Percentiles rank a stretch among this genome's conserved stretches.
Evolutionary conservation across 768 basidiomycete genomes (phyloP).

Genomic region (Trametes sanguinea): DNA sequence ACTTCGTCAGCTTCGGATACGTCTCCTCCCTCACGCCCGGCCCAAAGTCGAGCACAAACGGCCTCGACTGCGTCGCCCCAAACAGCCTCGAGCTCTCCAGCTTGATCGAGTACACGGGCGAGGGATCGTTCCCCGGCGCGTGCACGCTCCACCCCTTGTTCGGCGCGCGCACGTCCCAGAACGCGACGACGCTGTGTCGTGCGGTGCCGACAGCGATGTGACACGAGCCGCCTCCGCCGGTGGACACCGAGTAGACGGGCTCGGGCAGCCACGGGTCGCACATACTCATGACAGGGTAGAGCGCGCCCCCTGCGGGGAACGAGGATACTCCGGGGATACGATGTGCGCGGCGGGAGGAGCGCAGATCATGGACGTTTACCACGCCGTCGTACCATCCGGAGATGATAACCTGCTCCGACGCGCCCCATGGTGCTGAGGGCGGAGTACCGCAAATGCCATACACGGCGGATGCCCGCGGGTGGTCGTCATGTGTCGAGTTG

Average conservation of each 20-base stretch:
- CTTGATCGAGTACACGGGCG: constrained; percentile 74
- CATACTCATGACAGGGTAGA: constrained; percentile 61
- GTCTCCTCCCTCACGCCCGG: constrained; percentile 57
- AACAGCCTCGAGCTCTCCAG: constrained; percentile 80
- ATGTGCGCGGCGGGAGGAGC: constrained; percentile 40
- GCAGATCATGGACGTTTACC: constrained; percentile 76
- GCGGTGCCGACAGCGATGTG: constrained; percentile 78
- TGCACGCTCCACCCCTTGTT: constrained; percentile 73
- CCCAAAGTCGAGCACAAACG: constrained; percentile 82
- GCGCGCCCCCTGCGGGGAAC: constrained; percentile 31
- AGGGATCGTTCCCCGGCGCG: constrained; percentile 76
- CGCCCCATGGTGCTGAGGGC: constrained; percentile 64
- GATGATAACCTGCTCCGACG: constrained; percentile 68
- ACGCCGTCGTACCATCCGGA: constrained; percentile 84
- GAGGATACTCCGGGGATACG: constrained; percentile 19
- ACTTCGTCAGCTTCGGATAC: constrained; percentile 42
- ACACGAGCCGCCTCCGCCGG: constrained; percentile 66
- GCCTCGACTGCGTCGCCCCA: constrained; percentile 73
- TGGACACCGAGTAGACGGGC: constrained; percentile 74
- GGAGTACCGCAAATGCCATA: constrained; percentile 70
- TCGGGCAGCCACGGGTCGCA: constrained; percentile 70
- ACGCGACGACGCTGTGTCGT: constrained; percentile 73
- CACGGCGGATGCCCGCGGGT: constrained; percentile 53
- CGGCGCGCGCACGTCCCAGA: constrained; percentile 78
- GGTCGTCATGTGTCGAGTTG: constrained; percentile 33